Conservation (phyloP, 1,139 yeast genomes). For the Scheffersomyces illinoinensis region DNA sequence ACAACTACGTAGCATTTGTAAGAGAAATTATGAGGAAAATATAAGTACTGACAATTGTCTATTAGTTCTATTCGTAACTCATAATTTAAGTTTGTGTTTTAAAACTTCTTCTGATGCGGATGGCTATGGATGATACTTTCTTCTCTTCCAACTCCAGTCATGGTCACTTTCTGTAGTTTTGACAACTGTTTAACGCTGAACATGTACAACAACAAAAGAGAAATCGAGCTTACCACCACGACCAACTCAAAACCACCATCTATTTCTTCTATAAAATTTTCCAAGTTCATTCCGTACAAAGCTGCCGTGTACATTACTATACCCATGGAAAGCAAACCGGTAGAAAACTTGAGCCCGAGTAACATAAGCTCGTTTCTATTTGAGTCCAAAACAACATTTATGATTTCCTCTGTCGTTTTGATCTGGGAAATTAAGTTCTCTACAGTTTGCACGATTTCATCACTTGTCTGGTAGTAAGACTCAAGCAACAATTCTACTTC, state of each 20-base stretch:
- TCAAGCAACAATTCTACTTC: constrained; percentile 47
- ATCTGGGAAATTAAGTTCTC: constrained; percentile 43
- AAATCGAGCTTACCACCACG: constrained; percentile 26
- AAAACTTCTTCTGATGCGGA: not conserved
- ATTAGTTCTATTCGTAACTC: not conserved
- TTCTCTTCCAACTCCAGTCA: constrained; percentile 37
- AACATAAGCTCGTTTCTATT: constrained; percentile 51
- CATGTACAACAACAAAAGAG: constrained; percentile 25
- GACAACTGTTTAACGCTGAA: constrained; percentile 32
- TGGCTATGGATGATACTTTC: not conserved
- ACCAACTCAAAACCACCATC: constrained; percentile 41
- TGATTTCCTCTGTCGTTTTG: constrained; percentile 48
- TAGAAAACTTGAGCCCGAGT: constrained; percentile 43
- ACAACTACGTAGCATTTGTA: not conserved
- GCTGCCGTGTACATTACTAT: constrained; percentile 41
- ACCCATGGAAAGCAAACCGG: constrained; percentile 45
- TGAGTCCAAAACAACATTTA: constrained; percentile 46
- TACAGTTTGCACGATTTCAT: constrained; percentile 49
- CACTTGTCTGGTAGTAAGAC: constrained; percentile 44
- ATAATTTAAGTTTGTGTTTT: not conserved
- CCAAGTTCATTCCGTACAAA: constrained; percentile 46
- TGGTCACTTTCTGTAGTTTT: constrained; percentile 40
- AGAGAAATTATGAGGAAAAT: not conserved
- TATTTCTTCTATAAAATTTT: constrained; percentile 34
- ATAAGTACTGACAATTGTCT: not conserved